Evolutionary conservation across 2,329 filamentous ascomycete genomes (phyloP).

Genomic region (Cercospora brassicicola): DNA sequence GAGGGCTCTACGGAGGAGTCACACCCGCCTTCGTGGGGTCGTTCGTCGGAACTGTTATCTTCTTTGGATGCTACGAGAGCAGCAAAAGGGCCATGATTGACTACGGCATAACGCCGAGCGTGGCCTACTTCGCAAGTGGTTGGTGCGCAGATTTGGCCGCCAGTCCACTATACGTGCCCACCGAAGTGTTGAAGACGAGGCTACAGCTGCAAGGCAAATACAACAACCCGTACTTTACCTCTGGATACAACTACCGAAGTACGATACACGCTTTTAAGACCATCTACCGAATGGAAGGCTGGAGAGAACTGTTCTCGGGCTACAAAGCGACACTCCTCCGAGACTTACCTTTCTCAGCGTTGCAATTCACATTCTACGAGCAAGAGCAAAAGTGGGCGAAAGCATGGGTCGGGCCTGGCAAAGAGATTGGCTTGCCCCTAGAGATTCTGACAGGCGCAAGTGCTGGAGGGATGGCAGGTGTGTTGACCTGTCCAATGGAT

Average conservation of each 20-base stretch:
- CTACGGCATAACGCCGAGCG: slow-evolving; percentile 72
- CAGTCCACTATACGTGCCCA: slow-evolving; percentile 91
- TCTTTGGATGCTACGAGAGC: slow-evolving; percentile 95
- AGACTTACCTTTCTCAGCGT: slow-evolving; percentile 89
- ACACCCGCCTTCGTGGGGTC: slow-evolving; percentile 86
- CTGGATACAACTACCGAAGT: slow-evolving; percentile 92
- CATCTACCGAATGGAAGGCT: slow-evolving; percentile 79
- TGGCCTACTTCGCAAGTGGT: slow-evolving; percentile 86
- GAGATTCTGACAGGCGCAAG: slow-evolving; percentile 87
- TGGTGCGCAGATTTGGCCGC: slow-evolving; percentile 90
- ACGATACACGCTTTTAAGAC: slow-evolving; percentile 82
- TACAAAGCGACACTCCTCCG: slow-evolving; percentile 94
- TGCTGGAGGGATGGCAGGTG: slow-evolving; percentile 88
- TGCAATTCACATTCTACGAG: slow-evolving; percentile 98
- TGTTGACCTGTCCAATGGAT: slow-evolving; percentile 92
- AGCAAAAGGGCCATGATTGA: slow-evolving; percentile 90
- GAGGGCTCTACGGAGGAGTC: slow-evolving; percentile 91
- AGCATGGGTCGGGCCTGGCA: slow-evolving; percentile 67
- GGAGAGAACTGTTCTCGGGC: slow-evolving; percentile 87
- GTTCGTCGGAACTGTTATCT: slow-evolving; percentile 88
- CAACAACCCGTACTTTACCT: slow-evolving; percentile 91
- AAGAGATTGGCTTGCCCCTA: slow-evolving; percentile 79
- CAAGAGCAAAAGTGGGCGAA: slow-evolving; percentile 83
- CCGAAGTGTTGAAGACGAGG: slow-evolving; percentile 96
- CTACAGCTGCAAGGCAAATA: slow-evolving; percentile 90